Base-by-base conservation (phyloP, 345 rosid genomes). In the Salix caprea region DNA sequence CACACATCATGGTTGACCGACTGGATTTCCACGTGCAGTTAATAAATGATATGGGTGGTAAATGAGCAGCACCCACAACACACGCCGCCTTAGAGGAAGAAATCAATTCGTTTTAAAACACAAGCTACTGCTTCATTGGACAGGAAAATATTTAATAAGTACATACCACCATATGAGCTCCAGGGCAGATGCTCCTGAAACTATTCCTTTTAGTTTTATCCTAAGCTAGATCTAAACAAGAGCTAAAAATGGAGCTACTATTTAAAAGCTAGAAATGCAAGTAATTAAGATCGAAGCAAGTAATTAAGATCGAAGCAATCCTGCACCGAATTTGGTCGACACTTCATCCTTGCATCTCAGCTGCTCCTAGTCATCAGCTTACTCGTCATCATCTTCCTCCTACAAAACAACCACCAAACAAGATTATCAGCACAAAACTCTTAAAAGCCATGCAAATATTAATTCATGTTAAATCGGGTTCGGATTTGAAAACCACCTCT, bases 301-400 rank as follows among this genome's bases (percentile, higher is more conserved):
- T 9, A 18, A 39, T 69, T 52, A 52, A 68, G 61, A 56, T 71
- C 76, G 72, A 78, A 76, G 84, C 76, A 79, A 23, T 30, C 70
- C 60, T 72, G 75, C 76, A 70, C 65, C 74, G 18, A 81, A 28
- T 75, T 36, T 52, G 77, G 61, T n/a, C 4, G 3, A 16, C 32
- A 73, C 70, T 76, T 73, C 26, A 66, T 74, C 56, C 65, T 67
- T 24, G 21, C 58, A 62, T 75, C 74, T 21, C n/a, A 74, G 2
- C 72, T 8, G 16, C 14, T 11, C n/a, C 30, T 21, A n/a, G 30
- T 74, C 21, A 23, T 19, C 23, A 34, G 65, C 62, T 77, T 81
- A 90, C 66, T 85, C 87, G 1, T 89, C 90, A 4, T 88, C 96
- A 19, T 91, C 90, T 28, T 89, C 97, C 36, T 90, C 90, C 91